These are phyloP conservation scores for Aspergillus diversus DNA, from an alignment of 495 filamentous ascomycete species.

Conservation along the genomic window DNA sequence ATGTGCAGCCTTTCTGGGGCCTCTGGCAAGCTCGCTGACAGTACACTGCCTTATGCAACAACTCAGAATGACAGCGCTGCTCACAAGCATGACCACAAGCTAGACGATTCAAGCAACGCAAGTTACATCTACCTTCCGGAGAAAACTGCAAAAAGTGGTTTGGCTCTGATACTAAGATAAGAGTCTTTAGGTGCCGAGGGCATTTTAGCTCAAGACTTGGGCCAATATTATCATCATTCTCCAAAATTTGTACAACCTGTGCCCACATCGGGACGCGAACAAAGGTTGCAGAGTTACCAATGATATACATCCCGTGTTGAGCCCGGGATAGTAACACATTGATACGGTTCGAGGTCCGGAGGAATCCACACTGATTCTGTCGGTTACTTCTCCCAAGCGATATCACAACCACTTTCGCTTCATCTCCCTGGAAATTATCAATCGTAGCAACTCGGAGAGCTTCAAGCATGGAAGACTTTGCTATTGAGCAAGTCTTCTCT, in stretches of 20 bases:
- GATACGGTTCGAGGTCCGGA: constrained; percentile 75
- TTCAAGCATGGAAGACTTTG: constrained; percentile 55
- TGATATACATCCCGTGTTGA: constrained; percentile 82
- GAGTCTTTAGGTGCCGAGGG: constrained; percentile 64
- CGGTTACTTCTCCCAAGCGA: constrained; percentile 77
- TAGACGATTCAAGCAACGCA: constrained; percentile 62
- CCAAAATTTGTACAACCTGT: constrained; percentile 61
- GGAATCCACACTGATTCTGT: constrained; percentile 67
- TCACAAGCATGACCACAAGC: constrained; percentile 72
- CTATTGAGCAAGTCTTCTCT: not conserved
- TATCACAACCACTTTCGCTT: constrained; percentile 81
- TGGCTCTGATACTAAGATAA: constrained; percentile 58
- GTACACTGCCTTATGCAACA: constrained; percentile 62
- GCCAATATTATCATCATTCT: constrained; percentile 54
- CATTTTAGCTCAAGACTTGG: constrained; percentile 61
- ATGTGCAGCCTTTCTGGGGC: constrained; percentile 58
- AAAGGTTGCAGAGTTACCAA: constrained; percentile 69
- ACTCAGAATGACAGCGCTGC: constrained; percentile 69
- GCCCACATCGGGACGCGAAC: constrained; percentile 68
- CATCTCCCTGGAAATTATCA: constrained; percentile 88
- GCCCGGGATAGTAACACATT: constrained; percentile 78
- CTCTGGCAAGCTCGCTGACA: constrained; percentile 66
- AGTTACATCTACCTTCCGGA: constrained; percentile 74
- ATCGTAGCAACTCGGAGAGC: constrained; percentile 73
- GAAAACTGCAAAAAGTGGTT: constrained; percentile 63